Evolutionary conservation across 2,329 filamentous ascomycete genomes (phyloP).

Genomic region (Trichoderma arundinaceum): DNA sequence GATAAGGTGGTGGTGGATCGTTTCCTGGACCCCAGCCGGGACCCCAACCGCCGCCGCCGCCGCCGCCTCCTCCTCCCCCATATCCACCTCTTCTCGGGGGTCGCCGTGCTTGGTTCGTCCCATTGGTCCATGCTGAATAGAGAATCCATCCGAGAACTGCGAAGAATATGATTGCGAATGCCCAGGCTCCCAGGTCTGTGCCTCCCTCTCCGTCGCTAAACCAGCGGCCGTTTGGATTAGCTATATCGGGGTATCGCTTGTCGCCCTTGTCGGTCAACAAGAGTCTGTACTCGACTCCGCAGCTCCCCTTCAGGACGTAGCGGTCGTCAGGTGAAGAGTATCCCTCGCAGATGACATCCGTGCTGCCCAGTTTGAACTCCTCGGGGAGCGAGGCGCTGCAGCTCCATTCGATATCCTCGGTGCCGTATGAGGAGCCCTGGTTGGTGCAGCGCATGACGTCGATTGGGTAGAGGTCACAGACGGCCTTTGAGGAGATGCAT

Average conservation of each 20-base stretch:
- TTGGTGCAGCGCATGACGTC: slow-evolving; percentile 91
- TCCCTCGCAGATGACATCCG: slow-evolving; percentile 92
- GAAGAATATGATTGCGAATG: slow-evolving; percentile 69
- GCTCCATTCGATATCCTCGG: slow-evolving; percentile 87
- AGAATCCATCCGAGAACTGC: slow-evolving; percentile 66
- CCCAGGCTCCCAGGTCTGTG: slow-evolving; percentile 45
- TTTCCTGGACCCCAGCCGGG: slow-evolving; percentile 50
- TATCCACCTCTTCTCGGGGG: slow-evolving; percentile 35
- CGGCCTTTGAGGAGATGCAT: slow-evolving; percentile 70
- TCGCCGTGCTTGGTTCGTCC: slow-evolving; percentile 36
- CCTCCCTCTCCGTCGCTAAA: slow-evolving; percentile 42
- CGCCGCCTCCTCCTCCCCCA: slow-evolving; percentile 44
- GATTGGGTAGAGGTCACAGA: slow-evolving; percentile 73
- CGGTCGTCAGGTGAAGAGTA: slow-evolving; percentile 78
- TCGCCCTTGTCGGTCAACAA: slow-evolving; percentile 79
- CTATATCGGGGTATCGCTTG: slow-evolving; percentile 66
- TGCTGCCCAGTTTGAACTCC: slow-evolving; percentile 74
- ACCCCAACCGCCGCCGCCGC: slow-evolving; percentile 49
- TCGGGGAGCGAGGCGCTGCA: slow-evolving; percentile 70
- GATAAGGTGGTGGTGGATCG: slow-evolving; percentile 58
- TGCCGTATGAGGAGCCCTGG: slow-evolving; percentile 76
- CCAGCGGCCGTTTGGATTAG: slow-evolving; percentile 45
- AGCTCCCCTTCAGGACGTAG: slow-evolving; percentile 89
- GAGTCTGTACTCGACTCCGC: slow-evolving; percentile 87
- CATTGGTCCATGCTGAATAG: slow-evolving; percentile 53